phyloP scores from a whole-genome alignment of 805 yeast genomes.

The Kregervanrija pseudodelftensis region DNA sequence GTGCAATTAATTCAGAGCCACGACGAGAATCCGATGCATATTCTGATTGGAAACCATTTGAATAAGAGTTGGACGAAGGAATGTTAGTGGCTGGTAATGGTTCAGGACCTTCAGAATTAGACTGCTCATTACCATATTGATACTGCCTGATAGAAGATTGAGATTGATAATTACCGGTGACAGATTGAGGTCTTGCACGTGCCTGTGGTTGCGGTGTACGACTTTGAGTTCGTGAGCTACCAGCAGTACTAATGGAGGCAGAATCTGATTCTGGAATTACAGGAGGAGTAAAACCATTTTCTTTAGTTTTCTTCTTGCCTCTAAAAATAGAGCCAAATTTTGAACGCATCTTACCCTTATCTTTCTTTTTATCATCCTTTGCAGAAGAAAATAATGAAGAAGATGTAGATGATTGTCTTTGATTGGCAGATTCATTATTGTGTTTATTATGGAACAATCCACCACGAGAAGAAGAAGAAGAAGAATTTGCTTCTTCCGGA shows the following conservation, averaged over 20 bases:
- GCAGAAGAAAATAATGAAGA: conserved; percentile 1
- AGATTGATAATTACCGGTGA: conserved; percentile 1
- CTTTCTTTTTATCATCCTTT: conserved; percentile 15
- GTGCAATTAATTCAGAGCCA: too few relatives aligned
- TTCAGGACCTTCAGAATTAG: neutral
- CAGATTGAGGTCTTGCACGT: conserved; percentile 9
- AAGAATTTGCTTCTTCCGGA: conserved; percentile 1
- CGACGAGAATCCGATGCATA: too few relatives aligned
- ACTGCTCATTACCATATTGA: neutral
- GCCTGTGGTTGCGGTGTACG: neutral
- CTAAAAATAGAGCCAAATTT: conserved; percentile 67
- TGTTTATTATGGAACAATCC: conserved; percentile 9
- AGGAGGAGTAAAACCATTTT: conserved; percentile 24
- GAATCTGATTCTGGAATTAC: conserved; percentile 28
- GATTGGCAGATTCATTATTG: neutral
- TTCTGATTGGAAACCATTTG: neutral
- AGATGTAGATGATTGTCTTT: conserved; percentile 1
- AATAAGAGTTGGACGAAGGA: conserved; percentile 1
- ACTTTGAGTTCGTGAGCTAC: conserved; percentile 1
- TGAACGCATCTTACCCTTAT: conserved; percentile 45
- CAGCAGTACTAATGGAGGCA: conserved; percentile 22
- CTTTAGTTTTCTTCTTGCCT: conserved; percentile 46
- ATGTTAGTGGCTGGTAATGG: conserved; percentile 1
- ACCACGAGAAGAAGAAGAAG: conserved; percentile 5
- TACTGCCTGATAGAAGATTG: neutral